phyloP scores from a whole-genome alignment of 2,329 filamentous ascomycete genomes.

The Atkinsonella texensis region DNA sequence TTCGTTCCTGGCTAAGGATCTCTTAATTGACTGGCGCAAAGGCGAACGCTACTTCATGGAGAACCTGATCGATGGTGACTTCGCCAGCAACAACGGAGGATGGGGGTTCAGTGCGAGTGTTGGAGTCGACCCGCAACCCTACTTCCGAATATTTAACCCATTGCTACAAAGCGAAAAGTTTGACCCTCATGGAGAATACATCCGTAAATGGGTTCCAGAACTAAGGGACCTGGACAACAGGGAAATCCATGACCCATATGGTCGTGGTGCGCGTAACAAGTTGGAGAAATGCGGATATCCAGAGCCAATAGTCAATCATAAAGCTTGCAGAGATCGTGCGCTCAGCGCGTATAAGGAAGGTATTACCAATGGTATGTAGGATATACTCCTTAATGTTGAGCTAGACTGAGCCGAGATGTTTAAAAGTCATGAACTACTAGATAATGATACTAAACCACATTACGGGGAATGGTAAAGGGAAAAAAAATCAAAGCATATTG shows the following conservation, averaged over 20 bases:
- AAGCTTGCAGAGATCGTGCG: slow-evolving; percentile 52
- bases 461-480: not conserved
- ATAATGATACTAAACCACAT: no score
- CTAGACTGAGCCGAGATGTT: not conserved
- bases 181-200: slow-evolving; percentile 66
- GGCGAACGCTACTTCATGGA: slow-evolving; percentile 80
- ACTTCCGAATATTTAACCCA: slow-evolving; percentile 86
- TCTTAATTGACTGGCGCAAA: slow-evolving; percentile 72
- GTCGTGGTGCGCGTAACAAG: slow-evolving; percentile 42
- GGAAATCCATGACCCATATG: slow-evolving; percentile 73
- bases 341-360: slow-evolving; percentile 56
- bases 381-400: not conserved
- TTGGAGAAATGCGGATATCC: slow-evolving; percentile 63
- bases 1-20: slow-evolving; percentile 68
- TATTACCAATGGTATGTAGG: slow-evolving; percentile 17
- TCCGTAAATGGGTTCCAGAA: slow-evolving; percentile 73
- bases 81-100: slow-evolving; percentile 61
- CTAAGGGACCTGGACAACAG: slow-evolving; percentile 50
- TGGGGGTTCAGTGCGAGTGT: slow-evolving; percentile 49
- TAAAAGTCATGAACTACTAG: no score
- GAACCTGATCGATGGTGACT: slow-evolving; percentile 65
- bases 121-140: slow-evolving; percentile 76
- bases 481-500: not conserved
- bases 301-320: slow-evolving; percentile 62
- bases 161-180: slow-evolving; percentile 78